Percentiles rank a stretch among this genome's conserved stretches.
Conservation (phyloP, 2,329 filamentous ascomycete genomes). For the Dothideomycetidae sp. region DNA sequence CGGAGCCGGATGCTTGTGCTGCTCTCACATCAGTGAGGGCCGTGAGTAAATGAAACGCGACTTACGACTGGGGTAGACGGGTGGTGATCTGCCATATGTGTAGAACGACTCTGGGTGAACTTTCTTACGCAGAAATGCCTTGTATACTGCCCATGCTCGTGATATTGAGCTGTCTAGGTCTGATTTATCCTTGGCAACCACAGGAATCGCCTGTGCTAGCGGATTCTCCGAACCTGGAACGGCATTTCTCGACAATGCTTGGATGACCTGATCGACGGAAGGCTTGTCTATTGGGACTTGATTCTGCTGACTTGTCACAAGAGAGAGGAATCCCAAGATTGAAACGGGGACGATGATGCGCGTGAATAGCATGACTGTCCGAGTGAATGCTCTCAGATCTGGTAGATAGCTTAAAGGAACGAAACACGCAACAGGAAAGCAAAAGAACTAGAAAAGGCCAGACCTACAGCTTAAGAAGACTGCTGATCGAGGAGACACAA, state of each 20-base stretch:
- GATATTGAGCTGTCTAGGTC: background rate
- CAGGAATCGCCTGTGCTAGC: conserved; percentile 1
- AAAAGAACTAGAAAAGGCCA: too few relatives aligned
- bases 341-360: too few relatives aligned
- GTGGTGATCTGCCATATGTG: conserved; percentile 19
- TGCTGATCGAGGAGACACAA: too few relatives aligned
- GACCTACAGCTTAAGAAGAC: too few relatives aligned
- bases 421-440: too few relatives aligned
- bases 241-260: background rate
- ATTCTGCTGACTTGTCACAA: too few relatives aligned
- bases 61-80: conserved; percentile 20
- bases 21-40: conserved; percentile 3
- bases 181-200: background rate
- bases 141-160: background rate
- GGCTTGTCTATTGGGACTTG: too few relatives aligned
- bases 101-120: conserved; percentile 3
- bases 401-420: too few relatives aligned
- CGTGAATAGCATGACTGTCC: too few relatives aligned
- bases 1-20: conserved; percentile 20
- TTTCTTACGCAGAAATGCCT: conserved; percentile 2
- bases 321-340: too few relatives aligned
- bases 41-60: background rate
- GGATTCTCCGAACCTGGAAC: conserved; percentile 4
- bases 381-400: too few relatives aligned
- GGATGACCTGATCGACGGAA: background rate